Conservation (phyloP, 192 early-diverging fungal genomes). For the Backusella westeae region DNA sequence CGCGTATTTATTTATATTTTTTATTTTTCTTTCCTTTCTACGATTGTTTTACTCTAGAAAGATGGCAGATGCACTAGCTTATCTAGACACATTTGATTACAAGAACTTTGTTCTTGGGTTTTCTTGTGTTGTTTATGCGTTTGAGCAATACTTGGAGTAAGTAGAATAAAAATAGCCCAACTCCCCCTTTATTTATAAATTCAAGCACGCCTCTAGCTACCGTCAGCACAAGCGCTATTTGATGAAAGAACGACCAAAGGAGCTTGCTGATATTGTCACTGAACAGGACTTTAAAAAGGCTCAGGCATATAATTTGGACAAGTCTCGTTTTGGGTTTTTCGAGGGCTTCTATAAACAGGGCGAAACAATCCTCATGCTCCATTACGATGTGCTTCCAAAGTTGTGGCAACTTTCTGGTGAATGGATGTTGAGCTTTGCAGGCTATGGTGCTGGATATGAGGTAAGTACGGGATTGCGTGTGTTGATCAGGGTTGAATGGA, state of each 20-base stretch:
- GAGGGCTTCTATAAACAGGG: conserved; percentile 58
- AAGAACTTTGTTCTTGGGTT: conserved; percentile 79
- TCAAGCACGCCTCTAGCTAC: conserved; percentile 36
- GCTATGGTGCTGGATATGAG: conserved; percentile 67
- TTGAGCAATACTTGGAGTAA: conserved; percentile 82
- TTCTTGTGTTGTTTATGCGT: conserved; percentile 67
- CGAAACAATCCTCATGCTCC: conserved; percentile 64
- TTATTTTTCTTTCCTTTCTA: neutral
- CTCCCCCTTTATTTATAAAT: neutral
- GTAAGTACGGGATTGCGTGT: conserved; percentile 34
- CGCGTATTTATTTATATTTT: neutral
- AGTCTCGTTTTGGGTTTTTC: conserved; percentile 75
- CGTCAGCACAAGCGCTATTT: conserved; percentile 76
- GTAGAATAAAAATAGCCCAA: neutral
- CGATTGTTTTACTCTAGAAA: neutral
- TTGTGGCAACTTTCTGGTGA: conserved; percentile 66
- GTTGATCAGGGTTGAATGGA: neutral
- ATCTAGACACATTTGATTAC: conserved; percentile 44
- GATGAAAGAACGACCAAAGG: conserved; percentile 65
- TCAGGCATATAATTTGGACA: conserved; percentile 84
- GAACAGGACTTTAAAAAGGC: conserved; percentile 81
- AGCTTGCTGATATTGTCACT: conserved; percentile 66
- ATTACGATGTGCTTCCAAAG: conserved; percentile 69
- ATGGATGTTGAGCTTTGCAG: conserved; percentile 45
- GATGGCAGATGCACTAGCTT: conserved; percentile 9